These are phyloP conservation scores for Apium graveolens DNA, from an alignment of 129 eudicot genomes.

Conservation along the genomic window DNA sequence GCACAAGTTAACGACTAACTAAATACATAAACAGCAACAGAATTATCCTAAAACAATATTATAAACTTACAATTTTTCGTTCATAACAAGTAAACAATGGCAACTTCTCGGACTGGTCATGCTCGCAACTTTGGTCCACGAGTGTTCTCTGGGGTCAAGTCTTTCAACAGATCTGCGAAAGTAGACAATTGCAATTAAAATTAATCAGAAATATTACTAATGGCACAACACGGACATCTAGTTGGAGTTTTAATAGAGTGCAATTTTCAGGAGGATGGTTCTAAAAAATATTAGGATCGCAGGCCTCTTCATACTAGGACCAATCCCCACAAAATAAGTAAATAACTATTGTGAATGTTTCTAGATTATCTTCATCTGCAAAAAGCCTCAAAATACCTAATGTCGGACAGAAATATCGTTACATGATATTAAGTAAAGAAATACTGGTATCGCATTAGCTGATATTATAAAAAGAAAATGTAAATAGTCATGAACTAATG, in stretches of 20 bases:
- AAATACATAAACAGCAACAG: background rate
- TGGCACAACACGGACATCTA: background rate
- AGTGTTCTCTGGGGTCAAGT: constrained; percentile 86
- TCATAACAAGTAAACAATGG: constrained; percentile 50
- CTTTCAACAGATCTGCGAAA: constrained; percentile 67
- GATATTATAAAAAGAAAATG: background rate
- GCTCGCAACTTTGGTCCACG: constrained; percentile 56
- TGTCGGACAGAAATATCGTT: background rate
- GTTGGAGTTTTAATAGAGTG: background rate
- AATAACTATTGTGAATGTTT: background rate
- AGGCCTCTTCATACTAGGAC: background rate
- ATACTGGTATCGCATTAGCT: background rate
- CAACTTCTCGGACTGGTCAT: constrained; percentile 60
- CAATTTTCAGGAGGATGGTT: background rate
- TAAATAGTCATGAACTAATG: background rate
- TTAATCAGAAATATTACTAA: background rate
- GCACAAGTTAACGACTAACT: background rate
- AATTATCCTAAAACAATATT: background rate
- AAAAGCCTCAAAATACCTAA: background rate
- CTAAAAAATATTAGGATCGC: too few species aligned
- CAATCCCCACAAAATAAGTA: background rate
- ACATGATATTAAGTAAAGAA: background rate
- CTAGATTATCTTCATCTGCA: background rate
- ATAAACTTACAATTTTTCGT: constrained; percentile 65
- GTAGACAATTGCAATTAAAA: background rate